Evolutionary conservation across 2,329 filamentous ascomycete species (phyloP), one percentile per base, ranked within the genome.

Genomic region (Fusarium pseudograminearum): DNA sequence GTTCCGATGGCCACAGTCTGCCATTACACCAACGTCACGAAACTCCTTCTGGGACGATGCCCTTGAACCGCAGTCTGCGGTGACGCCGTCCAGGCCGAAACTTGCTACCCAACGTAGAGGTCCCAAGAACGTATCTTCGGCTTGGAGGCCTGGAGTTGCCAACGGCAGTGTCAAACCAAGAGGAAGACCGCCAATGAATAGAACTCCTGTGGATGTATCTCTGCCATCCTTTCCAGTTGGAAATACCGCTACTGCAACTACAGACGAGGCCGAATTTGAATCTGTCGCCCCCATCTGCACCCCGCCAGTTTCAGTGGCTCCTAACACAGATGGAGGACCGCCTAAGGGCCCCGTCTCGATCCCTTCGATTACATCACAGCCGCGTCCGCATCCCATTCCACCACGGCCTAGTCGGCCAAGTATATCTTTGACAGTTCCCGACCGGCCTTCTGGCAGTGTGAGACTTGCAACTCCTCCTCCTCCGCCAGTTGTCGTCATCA

Each of bases 41-140:
- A 80, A 79, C 26, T 74, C 77, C 0, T 87, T 87, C 68, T 88
- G 86, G 86, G 80, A 82, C n/a, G 85, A 87, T n/a, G 65, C 81
- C 5, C 63, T 77, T 47, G 91, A 93, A 67, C 91, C 92, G 12
- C 89, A 86, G 50, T 94, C 93, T 1, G 92, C 92, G 5, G 83
- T 92, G n/a, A 92, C 90, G 6, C 89, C 91, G 2, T 88, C 86
- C 54, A 90, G 85, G 67, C 79, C 81, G 4, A 84, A 86, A 61
- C 79, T 83, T 20, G 54, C 74, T 5, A 59, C 69, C 14, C 78
- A 78, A 57, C 87, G 93, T 6, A 92, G 97, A 77, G 94, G 94
- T 0, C 92, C 93, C 1, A 89, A 89, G 75, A 93, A 93, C 9
- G 93, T 97, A 1, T 97, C 94, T 1, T 97, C 94, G 12, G 94